Percentiles rank a stretch among this genome's conserved stretches.
These are phyloP conservation scores for Neodidymelliopsis sp. DNA, from an alignment of 2,329 filamentous ascomycete genomes.

Conservation along the genomic window DNA sequence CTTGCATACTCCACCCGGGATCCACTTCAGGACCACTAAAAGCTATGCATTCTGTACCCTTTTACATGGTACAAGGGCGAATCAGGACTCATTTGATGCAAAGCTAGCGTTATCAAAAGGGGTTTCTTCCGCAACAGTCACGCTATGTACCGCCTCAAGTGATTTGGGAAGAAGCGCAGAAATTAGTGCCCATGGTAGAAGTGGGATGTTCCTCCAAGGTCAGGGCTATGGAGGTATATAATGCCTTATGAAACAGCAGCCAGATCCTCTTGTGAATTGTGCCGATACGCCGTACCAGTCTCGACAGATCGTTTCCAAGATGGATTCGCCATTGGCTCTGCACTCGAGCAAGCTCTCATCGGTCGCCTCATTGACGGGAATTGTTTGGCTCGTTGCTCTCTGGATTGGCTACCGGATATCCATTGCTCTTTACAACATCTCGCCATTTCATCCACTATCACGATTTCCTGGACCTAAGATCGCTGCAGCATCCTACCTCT, in stretches of 20 bases:
- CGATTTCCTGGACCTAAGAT: constrained; percentile 40
- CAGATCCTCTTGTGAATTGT: constrained; percentile 13
- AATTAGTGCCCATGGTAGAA: constrained; percentile 9
- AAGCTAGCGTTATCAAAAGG: constrained; percentile 9
- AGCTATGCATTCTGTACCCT: constrained; percentile 6
- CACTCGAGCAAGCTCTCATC: constrained; percentile 15
- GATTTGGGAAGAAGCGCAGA: constrained; percentile 1
- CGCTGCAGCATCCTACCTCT: constrained; percentile 36
- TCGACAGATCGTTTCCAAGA: constrained; percentile 15
- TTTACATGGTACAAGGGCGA: background rate
- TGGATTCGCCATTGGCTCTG: constrained; percentile 27
- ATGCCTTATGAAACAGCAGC: constrained; percentile 19
- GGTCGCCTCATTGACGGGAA: constrained; percentile 20
- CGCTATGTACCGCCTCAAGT: background rate
- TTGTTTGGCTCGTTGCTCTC: constrained; percentile 23
- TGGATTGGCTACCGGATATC: constrained; percentile 30
- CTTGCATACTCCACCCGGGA: background rate
- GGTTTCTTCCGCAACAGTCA: constrained; percentile 4
- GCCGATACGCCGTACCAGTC: background rate
- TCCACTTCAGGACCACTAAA: constrained; percentile 12
- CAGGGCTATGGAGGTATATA: constrained; percentile 19
- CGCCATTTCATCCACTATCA: constrained; percentile 33
- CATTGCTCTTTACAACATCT: constrained; percentile 34
- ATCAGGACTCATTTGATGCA: constrained; percentile 4
- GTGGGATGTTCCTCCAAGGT: constrained; percentile 9